A percentile compares a stretch with the other conserved stretches of the same genome.
These are phyloP conservation scores for Salmacisia buchloeana DNA, from an alignment of 1,284 basidiomycete genomes.

Conservation along the genomic window DNA sequence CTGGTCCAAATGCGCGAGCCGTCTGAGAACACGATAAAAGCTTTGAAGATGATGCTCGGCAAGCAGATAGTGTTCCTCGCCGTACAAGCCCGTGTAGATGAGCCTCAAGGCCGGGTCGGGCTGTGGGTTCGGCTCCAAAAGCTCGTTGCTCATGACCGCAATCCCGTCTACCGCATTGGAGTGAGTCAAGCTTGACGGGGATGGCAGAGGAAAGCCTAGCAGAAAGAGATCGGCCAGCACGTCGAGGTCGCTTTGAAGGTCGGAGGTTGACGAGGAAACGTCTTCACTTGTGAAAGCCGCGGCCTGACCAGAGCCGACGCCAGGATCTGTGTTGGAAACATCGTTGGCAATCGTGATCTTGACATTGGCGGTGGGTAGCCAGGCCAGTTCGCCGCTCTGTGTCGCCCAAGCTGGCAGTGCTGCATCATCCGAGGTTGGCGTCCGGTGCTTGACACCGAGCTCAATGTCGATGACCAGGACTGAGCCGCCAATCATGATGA, in stretches of 20 bases:
- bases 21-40: neutral
- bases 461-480: neutral
- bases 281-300: neutral
- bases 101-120: neutral
- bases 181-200: neutral
- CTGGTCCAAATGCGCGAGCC: neutral
- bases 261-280: neutral
- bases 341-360: conserved; percentile 3
- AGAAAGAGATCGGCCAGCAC: neutral
- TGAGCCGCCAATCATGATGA: neutral
- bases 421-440: neutral
- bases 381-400: neutral
- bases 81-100: neutral
- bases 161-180: neutral
- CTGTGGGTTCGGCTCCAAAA: neutral
- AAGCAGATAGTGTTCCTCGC: conserved; percentile 3
- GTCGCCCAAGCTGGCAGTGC: neutral
- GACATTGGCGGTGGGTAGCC: neutral
- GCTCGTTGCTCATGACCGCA: neutral
- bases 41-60: neutral
- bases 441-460: neutral
- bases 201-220: neutral
- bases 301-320: neutral
- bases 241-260: neutral
- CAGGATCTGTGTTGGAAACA: neutral